Percentiles rank a stretch among this genome's conserved stretches.
Conservation (phyloP, 192 early-diverging fungal species). For the Tieghemiomyces parasiticus region DNA sequence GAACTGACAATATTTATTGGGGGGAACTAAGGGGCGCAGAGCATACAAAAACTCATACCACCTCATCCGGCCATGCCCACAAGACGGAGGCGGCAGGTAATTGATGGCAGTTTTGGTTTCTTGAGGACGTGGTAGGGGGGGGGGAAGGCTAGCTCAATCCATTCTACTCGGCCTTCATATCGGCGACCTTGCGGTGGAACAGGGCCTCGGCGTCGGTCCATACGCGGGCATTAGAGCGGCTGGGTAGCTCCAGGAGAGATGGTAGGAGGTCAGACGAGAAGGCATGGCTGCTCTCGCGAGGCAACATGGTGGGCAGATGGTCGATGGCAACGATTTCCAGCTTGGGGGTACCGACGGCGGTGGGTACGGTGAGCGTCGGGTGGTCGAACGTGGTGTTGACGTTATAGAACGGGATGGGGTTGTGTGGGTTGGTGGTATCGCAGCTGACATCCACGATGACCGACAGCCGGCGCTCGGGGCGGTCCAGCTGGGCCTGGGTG, state of each 20-base stretch:
- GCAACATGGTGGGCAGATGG: slow-evolving; percentile 88
- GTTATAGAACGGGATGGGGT: slow-evolving; percentile 91
- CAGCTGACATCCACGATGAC: slow-evolving; percentile 91
- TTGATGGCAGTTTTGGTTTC: too few relatives aligned
- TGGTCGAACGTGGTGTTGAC: slow-evolving; percentile 91
- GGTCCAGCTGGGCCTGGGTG: slow-evolving; percentile 62
- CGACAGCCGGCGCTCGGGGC: slow-evolving; percentile 44
- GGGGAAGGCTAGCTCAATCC: too few relatives aligned
- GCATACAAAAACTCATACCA: too few relatives aligned
- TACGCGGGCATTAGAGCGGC: slow-evolving; percentile 48
- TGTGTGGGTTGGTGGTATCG: slow-evolving; percentile 94
- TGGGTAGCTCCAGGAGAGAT: slow-evolving; percentile 52
- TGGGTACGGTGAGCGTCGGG: slow-evolving; percentile 54
- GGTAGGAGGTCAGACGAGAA: slow-evolving; percentile 80
- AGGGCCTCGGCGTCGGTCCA: slow-evolving; percentile 77
- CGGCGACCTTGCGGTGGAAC: slow-evolving; percentile 63
- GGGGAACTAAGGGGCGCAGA: too few relatives aligned
- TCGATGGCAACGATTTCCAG: slow-evolving; percentile 92
- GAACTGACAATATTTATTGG: too few relatives aligned
- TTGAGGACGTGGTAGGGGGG: too few relatives aligned
- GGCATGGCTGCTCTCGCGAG: slow-evolving; percentile 78
- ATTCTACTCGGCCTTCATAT: slow-evolving; percentile 21
- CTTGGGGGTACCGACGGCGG: slow-evolving; percentile 20
- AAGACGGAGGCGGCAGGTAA: too few relatives aligned
- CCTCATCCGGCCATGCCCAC: too few relatives aligned